These are phyloP conservation scores for Chytriomyces hyalinus DNA, from an alignment of 192 early-diverging fungal species.

Conservation along the genomic window DNA sequence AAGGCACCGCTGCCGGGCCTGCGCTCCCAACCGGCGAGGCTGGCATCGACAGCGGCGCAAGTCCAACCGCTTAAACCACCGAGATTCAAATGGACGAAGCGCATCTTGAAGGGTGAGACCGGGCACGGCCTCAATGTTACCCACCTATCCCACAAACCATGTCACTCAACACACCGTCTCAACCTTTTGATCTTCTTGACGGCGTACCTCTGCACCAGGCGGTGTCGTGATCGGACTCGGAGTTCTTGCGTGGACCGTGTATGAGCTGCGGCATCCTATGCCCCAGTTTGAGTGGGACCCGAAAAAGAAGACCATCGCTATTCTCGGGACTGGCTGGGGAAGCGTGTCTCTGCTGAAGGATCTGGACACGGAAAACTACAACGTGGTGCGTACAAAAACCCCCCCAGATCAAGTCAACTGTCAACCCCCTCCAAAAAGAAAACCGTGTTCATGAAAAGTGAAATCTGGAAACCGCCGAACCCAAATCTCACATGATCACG, in stretches of 20 bases:
- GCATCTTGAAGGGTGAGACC: conserved; percentile 15
- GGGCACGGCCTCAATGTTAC: neutral
- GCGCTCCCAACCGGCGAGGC: neutral
- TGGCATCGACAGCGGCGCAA: neutral
- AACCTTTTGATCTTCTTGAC: too few species aligned
- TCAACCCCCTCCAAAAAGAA: too few species aligned
- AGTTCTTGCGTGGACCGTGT: conserved; percentile 37
- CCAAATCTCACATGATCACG: too few species aligned
- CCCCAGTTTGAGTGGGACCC: conserved; percentile 56
- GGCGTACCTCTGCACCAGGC: neutral
- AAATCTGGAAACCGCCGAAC: too few species aligned
- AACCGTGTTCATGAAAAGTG: too few species aligned
- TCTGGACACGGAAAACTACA: conserved; percentile 79
- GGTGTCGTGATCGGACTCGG: conserved; percentile 6
- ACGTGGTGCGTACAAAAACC: conserved; percentile 53
- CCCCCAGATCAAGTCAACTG: neutral
- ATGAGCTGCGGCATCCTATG: conserved; percentile 51
- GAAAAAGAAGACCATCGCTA: conserved; percentile 57
- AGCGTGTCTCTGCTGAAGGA: conserved; percentile 69
- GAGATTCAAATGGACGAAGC: conserved; percentile 35
- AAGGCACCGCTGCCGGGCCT: neutral
- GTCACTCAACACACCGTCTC: too few species aligned
- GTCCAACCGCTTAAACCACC: neutral
- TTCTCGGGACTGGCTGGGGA: conserved; percentile 57
- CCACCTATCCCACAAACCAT: neutral